Base-by-base conservation (phyloP, 2,329 filamentous ascomycete species). In the Trichoderma gracile region DNA sequence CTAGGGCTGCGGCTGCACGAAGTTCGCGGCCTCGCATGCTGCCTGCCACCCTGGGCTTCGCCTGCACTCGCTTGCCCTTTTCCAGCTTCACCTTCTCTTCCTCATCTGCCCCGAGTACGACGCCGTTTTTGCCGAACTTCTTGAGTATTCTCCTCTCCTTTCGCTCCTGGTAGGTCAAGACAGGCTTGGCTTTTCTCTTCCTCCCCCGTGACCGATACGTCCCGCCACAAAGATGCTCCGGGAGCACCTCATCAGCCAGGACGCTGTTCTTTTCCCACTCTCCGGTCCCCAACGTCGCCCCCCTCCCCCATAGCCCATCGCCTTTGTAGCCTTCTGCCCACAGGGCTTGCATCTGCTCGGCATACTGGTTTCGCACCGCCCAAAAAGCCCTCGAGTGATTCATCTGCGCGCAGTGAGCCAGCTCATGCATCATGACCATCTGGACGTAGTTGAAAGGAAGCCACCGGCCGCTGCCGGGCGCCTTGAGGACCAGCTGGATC, bases 401-500 rank as follows among this genome's bases (percentile, higher is more conserved):
- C 93, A 96, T 96, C 74, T 96, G 89, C 75, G 91, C 90, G 81
- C 90, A 93, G 75, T 96, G 92, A 3, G 92, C 92, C 33, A 96
- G 80, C 79, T 95, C 91, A 74, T 96, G 92, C 86, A 96, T 93
- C 92, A 96, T 96, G 69, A 96, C 91, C 90, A 95, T 94, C 76
- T 95, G 91, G 17, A 96, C 90, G 72, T 93, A 92, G 67, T 86
- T 82, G 72, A 95, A 93, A 0, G 91, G 90, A 23, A 96, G 80
- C 92, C 92, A 96, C 65, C 79, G 83, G 27, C 86, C 85, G 0
- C 83, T 84, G 5, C 78, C 80, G 0, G 82, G 83, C 0, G 90
- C 86, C 70, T 89, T 89, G 27, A 96, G 83, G 1, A 96, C 92
- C 1, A 96, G 83, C 77, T 96, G 92, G 57, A 96, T 86, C 42